Conservation (phyloP, 2,329 filamentous ascomycete genomes). For the Cordyceps javanica region DNA sequence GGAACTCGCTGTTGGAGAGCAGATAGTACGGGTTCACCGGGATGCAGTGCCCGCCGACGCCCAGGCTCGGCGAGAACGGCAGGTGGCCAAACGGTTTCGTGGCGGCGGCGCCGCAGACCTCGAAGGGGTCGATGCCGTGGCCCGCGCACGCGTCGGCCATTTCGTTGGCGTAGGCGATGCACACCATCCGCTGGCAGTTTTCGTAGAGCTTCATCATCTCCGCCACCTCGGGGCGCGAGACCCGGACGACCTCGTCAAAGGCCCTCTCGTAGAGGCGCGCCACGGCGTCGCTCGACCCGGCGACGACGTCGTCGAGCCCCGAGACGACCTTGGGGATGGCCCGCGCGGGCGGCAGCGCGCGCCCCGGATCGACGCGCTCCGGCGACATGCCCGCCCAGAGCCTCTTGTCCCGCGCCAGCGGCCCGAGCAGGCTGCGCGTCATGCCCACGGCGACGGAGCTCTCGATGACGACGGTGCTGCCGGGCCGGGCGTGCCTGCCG, state of each 20-base stretch:
- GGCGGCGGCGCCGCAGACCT: slow-evolving; percentile 42
- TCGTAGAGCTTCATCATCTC: slow-evolving; percentile 55
- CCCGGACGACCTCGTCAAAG: slow-evolving; percentile 41
- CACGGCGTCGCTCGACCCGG: slow-evolving; percentile 40
- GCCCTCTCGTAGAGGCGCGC: slow-evolving; percentile 37
- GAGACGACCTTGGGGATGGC: slow-evolving; percentile 49
- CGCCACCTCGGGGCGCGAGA: slow-evolving; percentile 47
- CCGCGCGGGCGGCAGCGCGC: slow-evolving; percentile 31
- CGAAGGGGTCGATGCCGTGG: slow-evolving; percentile 42
- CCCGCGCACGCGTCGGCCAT: slow-evolving; percentile 46
- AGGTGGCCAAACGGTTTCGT: slow-evolving; percentile 50
- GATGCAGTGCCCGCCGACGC: slow-evolving; percentile 51
- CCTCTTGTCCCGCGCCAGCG: slow-evolving; percentile 34
- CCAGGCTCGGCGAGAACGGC: slow-evolving; percentile 39
- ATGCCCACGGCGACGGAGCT: slow-evolving; percentile 50
- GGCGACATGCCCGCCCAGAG: slow-evolving; percentile 46
- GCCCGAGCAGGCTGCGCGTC: slow-evolving; percentile 43
- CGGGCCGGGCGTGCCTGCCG: slow-evolving; percentile 32
- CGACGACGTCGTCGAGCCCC: slow-evolving; percentile 40
- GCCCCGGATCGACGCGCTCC: slow-evolving; percentile 47
- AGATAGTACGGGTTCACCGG: slow-evolving; percentile 51
- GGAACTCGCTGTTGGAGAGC: slow-evolving; percentile 40
- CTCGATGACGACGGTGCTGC: slow-evolving; percentile 45
- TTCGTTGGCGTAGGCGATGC: slow-evolving; percentile 49
- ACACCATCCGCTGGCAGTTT: slow-evolving; percentile 51